Base-by-base conservation (phyloP, 352 stramenopile genomes). In the Globisporangium orthogonon region DNA sequence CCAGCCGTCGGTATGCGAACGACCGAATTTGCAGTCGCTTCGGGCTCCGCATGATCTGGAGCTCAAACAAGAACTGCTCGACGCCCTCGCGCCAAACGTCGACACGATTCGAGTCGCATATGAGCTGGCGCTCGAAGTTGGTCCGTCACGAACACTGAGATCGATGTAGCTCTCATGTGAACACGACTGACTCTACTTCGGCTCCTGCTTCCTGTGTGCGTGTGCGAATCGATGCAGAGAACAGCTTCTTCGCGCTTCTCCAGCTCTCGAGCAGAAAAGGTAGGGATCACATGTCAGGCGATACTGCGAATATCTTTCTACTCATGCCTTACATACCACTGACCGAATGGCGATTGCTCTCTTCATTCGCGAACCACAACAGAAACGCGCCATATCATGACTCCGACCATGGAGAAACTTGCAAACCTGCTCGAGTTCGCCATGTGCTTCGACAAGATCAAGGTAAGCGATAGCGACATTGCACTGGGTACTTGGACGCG, bases 211-310 rank as follows among this genome's bases (percentile, higher is more conserved):
- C 37, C 3, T 29, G 10, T 11, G 14, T 46, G 40, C n/a, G 14
- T 46, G 40, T 10, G 31, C 14, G 33, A 15, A 28, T 7, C 1
- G 7, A 31, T 31, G 4, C 17, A 84, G 74, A 79, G 50, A 67
- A 61, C 17, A 76, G 68, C 10, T 81, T 81, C 41, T 74, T 62
- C 13, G 69, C 69, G 0, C 59, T 82, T 13, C 48, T 84, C 52
- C 74, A 78, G 57, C 74, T 83, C 30, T 69, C 62, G n/a, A 78
- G 67, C 43, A 67, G 71, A 41, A 81, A 86, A 67, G 66, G 75
- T 82, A 60, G 28, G 46, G 2, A 41, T 2, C 0, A 14, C 29
- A n/a, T 48, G 15, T 2, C 0, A 30, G 17, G 37, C 23, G 1
- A 43, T 17, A 7, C 5, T 3, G 14, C 2, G 17, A 44, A 45